Evolutionary conservation across 148 eudicot genomes (phyloP).

Genomic region (Limonium bicolor): DNA sequence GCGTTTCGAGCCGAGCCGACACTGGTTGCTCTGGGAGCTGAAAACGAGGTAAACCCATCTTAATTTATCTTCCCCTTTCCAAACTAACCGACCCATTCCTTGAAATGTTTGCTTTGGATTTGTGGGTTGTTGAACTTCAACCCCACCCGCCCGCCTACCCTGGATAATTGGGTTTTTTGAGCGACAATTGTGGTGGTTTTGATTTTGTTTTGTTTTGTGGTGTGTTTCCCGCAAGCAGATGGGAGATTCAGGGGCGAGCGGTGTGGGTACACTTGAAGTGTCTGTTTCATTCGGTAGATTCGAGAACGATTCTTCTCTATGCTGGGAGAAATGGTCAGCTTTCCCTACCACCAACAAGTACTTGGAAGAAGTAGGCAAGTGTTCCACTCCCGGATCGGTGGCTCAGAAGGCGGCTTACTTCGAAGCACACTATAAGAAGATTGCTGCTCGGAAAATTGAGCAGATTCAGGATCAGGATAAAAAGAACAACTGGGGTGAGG

Average conservation of each 20-base stretch:
- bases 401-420: conserved; percentile 95
- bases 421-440: conserved; percentile 85
- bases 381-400: conserved; percentile 84
- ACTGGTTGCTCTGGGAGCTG: conserved; percentile 29
- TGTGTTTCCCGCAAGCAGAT: conserved; percentile 35
- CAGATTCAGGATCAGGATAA: conserved; percentile 7
- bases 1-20: conserved; percentile 45
- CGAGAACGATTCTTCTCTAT: conserved; percentile 69
- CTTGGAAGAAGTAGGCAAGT: conserved; percentile 84
- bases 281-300: conserved; percentile 91
- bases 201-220: conserved; percentile 10
- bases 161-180: conserved; percentile 8
- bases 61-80: conserved; percentile 10
- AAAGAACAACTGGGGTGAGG: conserved; percentile 29
- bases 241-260: conserved; percentile 30
- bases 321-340: conserved; percentile 96
- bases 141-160: neutral
- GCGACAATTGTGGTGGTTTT: neutral
- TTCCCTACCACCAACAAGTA: conserved; percentile 73
- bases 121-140: conserved; percentile 4
- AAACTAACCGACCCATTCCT: conserved; percentile 11
- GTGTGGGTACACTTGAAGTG: conserved; percentile 27
- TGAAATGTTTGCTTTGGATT: conserved; percentile 7
- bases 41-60: conserved; percentile 41
- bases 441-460: conserved; percentile 56